A percentile compares a stretch with the other conserved stretches of the same genome.
These are phyloP conservation scores for Metschnikowia lunata DNA, from an alignment of 805 yeast genomes.

Conservation along the genomic window DNA sequence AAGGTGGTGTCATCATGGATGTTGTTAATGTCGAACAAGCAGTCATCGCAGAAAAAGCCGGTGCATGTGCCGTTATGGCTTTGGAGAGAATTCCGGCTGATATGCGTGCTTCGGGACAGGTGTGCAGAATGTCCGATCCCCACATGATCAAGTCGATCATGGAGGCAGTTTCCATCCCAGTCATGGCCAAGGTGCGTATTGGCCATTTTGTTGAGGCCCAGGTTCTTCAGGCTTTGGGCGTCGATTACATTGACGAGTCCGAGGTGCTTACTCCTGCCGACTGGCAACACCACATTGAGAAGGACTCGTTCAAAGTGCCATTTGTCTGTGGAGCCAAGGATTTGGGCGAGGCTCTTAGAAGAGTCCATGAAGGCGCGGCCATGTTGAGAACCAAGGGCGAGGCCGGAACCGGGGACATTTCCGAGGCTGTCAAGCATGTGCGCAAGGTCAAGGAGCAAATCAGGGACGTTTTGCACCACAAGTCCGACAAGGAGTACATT, in stretches of 20 bases:
- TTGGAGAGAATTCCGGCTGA: conserved; percentile 82
- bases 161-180: conserved; percentile 67
- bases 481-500: conserved; percentile 33
- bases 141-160: conserved; percentile 70
- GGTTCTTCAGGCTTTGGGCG: conserved; percentile 62
- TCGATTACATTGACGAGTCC: conserved; percentile 80
- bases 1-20: conserved; percentile 72
- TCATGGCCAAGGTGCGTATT: conserved; percentile 83
- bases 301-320: conserved; percentile 60
- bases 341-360: conserved; percentile 76
- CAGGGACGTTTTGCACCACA: conserved; percentile 34
- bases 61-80: conserved; percentile 90
- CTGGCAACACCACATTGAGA: conserved; percentile 58
- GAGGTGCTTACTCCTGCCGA: conserved; percentile 85
- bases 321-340: conserved; percentile 83
- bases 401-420: conserved; percentile 84
- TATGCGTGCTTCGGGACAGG: conserved; percentile 76
- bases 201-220: conserved; percentile 84
- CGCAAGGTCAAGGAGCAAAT: conserved; percentile 56
- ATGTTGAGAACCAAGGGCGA: conserved; percentile 87
- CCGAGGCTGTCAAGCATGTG: conserved; percentile 77
- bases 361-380: conserved; percentile 80
- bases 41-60: conserved; percentile 71
- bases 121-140: conserved; percentile 85
- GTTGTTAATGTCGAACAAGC: conserved; percentile 82